Percentiles rank a stretch among this genome's conserved stretches.
phyloP scores from a whole-genome alignment of 345 rosid species.

The Heritiera fomes region DNA sequence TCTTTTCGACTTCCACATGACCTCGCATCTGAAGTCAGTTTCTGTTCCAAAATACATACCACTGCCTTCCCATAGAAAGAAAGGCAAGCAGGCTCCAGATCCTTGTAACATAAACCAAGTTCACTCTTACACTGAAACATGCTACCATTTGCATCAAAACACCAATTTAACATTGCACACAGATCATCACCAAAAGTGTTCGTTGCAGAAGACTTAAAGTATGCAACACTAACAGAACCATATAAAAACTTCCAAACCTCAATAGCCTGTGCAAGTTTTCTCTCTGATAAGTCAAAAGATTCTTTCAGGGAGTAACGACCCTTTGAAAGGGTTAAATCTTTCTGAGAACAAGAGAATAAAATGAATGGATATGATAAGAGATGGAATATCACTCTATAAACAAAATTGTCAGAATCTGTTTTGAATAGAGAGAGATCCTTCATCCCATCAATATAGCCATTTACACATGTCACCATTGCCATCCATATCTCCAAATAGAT shows the following conservation, averaged over 20 bases:
- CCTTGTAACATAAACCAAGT: conserved; percentile 26
- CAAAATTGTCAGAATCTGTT: conserved; percentile 22
- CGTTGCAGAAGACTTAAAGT: conserved; percentile 20
- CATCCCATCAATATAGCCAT: conserved; percentile 31
- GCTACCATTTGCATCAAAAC: conserved; percentile 29
- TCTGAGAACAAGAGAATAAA: conserved; percentile 24
- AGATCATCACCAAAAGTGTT: conserved; percentile 32
- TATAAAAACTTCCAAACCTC: conserved; percentile 52
- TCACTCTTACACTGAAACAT: conserved; percentile 24
- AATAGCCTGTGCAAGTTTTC: conserved; percentile 33
- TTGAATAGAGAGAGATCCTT: conserved; percentile 30
- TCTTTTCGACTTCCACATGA: conserved; percentile 22
- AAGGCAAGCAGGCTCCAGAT: conserved; percentile 27
- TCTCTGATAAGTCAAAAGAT: conserved; percentile 19
- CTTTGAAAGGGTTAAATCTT: conserved; percentile 13
- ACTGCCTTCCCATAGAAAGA: conserved; percentile 38
- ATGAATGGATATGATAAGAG: conserved; percentile 52
- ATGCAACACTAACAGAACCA: conserved; percentile 34
- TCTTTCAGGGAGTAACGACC: conserved; percentile 27
- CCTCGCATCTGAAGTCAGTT: conserved; percentile 26
- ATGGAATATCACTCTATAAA: conserved; percentile 30
- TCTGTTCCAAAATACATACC: conserved; percentile 37
- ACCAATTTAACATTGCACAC: conserved; percentile 35
- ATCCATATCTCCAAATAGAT: conserved; percentile 43
- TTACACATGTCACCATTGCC: conserved; percentile 39